Percentiles rank a stretch among this genome's conserved stretches.
Evolutionary conservation across 108 stramenopile species (phyloP).

Genomic region (Bacterosira constricta): DNA sequence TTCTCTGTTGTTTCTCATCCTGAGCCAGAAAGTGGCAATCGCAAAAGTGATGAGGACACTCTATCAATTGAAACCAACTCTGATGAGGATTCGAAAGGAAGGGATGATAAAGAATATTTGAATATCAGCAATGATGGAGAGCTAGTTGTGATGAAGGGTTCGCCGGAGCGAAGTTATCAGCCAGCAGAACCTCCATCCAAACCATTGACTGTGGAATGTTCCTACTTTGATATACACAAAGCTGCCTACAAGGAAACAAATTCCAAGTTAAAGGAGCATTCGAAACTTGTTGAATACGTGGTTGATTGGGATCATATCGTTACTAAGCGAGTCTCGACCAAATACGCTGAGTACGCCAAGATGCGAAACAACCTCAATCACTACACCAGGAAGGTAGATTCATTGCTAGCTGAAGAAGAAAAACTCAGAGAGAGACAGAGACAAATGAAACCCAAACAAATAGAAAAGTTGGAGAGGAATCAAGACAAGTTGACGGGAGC

Average conservation of each 20-base stretch:
- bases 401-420: constrained; percentile 19
- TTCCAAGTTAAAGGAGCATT: constrained; percentile 17
- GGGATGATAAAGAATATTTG: constrained; percentile 1
- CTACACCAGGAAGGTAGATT: constrained; percentile 40
- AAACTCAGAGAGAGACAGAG: constrained; percentile 35
- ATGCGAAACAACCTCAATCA: constrained; percentile 38
- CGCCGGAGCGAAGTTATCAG: neutral
- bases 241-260: constrained; percentile 29
- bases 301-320: constrained; percentile 44
- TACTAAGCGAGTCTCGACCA: constrained; percentile 26
- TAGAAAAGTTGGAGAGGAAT: constrained; percentile 50
- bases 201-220: neutral
- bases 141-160: neutral
- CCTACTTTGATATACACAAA: constrained; percentile 47
- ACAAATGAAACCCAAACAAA: constrained; percentile 31
- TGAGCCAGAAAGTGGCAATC: neutral
- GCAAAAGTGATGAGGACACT: neutral
- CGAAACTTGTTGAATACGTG: constrained; percentile 32
- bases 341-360: constrained; percentile 31
- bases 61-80: neutral
- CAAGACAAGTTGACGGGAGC: constrained; percentile 38
- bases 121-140: neutral
- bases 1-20: neutral
- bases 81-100: neutral
- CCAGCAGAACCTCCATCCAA: neutral